A percentile compares a stretch with the other conserved stretches of the same genome.
These are phyloP conservation scores for Neofusicoccum umdonicola DNA, from an alignment of 2,329 filamentous ascomycete genomes.

Conservation along the genomic window DNA sequence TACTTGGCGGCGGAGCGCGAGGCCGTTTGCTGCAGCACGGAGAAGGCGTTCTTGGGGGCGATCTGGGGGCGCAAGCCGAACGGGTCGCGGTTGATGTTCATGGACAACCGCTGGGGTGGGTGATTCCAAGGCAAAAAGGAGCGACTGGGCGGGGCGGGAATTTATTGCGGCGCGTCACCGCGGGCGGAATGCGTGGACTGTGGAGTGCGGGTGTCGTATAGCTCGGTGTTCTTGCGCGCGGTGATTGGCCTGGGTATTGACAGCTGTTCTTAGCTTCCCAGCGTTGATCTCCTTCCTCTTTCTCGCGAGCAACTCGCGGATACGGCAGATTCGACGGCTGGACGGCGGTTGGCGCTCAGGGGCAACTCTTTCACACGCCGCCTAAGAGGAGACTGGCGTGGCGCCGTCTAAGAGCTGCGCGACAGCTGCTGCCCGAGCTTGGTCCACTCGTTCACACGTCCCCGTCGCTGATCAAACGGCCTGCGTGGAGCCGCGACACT, in stretches of 20 bases:
- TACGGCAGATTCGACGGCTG: not conserved
- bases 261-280: conserved; percentile 1
- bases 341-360: not conserved
- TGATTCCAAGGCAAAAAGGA: not conserved
- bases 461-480: conserved; percentile 6
- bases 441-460: not conserved
- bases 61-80: conserved; percentile 42
- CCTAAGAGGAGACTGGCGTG: not conserved
- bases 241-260: conserved; percentile 14
- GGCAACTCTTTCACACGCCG: not conserved
- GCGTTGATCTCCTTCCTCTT: conserved; percentile 13
- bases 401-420: not conserved
- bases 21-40: conserved; percentile 32
- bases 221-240: not conserved
- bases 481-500: not conserved
- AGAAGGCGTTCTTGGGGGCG: conserved; percentile 28
- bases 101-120: not conserved
- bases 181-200: not conserved
- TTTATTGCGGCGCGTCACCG: not conserved
- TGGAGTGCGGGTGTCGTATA: not conserved
- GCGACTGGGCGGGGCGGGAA: conserved; percentile 7
- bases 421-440: conserved; percentile 5
- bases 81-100: conserved; percentile 40
- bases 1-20: conserved; percentile 26
- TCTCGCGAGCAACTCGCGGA: conserved; percentile 2